Base-by-base conservation (phyloP, 371 early-diverging fungal genomes). In the Apophysomyces elegans region DNA sequence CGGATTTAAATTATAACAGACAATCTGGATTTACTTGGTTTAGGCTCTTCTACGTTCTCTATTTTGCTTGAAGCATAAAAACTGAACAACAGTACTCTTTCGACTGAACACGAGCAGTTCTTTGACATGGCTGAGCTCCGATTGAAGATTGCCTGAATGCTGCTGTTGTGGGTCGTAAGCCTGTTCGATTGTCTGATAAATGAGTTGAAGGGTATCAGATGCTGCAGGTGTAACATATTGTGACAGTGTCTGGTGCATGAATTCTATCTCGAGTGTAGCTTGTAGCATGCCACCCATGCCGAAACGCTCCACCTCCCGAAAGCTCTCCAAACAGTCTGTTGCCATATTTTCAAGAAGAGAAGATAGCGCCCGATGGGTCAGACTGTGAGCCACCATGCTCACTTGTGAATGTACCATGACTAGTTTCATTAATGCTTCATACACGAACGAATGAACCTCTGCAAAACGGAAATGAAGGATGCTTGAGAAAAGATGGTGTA, bases 371-470 rank as follows among this genome's bases (percentile, higher is more conserved):
- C 94, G 84, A 66, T 83, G 81, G 5, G 95, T 87, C 37, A 97
- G 76, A 5, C 86, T 87, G 59, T 91, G 88, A 4, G 91, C 80
- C 14, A 92, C 83, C 61, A 90, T 91, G 54, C 86, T 91, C 59
- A 96, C 90, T 78, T 94, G 90, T 0, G 97, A 91, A 67, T 98
- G 98, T 1, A 93, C 90, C 74, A 93, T 81, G n/a, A 98, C 98
- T 39, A 97, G 73, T 26, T 84, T 84, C 73, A 96, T 84, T 60
- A 98, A 72, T 5, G 94, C 89, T 65, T 96, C 93, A 56, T 91
- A 91, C n/a, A 93, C 90, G 78, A 94, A 94, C 1, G 95, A 86
- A 61, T 94, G 93, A 4, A 96, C 90, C 63, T 94, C 96, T 89
- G 67, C 60, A 16, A 63, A 70, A 35, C 36, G 56, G 26, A 32